phyloP scores from a whole-genome alignment of 2,329 filamentous ascomycete genomes.

The Aspergillus cejpii region DNA sequence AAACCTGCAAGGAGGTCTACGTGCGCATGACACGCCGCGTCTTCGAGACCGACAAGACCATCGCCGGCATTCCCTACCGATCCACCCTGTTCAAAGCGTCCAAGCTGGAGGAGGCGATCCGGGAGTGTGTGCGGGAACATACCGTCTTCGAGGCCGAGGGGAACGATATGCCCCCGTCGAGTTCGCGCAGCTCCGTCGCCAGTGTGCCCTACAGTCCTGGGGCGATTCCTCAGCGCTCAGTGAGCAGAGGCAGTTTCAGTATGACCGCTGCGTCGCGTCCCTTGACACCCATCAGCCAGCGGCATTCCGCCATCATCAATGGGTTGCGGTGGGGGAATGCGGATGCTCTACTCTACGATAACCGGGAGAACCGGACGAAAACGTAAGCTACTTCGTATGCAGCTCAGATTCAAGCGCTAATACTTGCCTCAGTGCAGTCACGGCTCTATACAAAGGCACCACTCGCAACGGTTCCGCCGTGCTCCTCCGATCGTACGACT shows the following conservation, averaged over 20 bases:
- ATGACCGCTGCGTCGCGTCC: constrained; percentile 65
- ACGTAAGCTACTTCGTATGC: too few species aligned
- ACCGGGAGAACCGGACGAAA: constrained; percentile 76
- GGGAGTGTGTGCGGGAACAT: constrained; percentile 77
- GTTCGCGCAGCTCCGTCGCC: constrained; percentile 43
- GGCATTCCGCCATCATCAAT: constrained; percentile 43
- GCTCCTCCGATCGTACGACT: constrained; percentile 88
- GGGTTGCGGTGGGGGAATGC: constrained; percentile 64
- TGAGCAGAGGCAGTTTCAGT: constrained; percentile 74
- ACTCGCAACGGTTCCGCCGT: constrained; percentile 60
- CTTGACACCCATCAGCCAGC: constrained; percentile 50
- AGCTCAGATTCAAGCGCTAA: too few species aligned
- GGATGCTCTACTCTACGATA: constrained; percentile 81
- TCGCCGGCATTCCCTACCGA: constrained; percentile 89
- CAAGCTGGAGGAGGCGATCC: constrained; percentile 87
- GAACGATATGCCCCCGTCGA: constrained; percentile 57
- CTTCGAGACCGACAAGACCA: constrained; percentile 97
- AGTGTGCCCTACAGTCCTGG: constrained; percentile 43
- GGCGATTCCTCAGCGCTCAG: constrained; percentile 51
- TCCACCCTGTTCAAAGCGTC: constrained; percentile 96
- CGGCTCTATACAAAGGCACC: constrained; percentile 82
- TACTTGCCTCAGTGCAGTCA: constrained; percentile 63
- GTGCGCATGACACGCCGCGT: constrained; percentile 89
- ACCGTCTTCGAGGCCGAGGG: constrained; percentile 75
- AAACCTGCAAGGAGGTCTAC: constrained; percentile 96